Evolutionary conservation across 1,284 basidiomycete genomes (phyloP), one percentile per base, ranked within the genome.

Genomic region (Ceratobasidium sp.): DNA sequence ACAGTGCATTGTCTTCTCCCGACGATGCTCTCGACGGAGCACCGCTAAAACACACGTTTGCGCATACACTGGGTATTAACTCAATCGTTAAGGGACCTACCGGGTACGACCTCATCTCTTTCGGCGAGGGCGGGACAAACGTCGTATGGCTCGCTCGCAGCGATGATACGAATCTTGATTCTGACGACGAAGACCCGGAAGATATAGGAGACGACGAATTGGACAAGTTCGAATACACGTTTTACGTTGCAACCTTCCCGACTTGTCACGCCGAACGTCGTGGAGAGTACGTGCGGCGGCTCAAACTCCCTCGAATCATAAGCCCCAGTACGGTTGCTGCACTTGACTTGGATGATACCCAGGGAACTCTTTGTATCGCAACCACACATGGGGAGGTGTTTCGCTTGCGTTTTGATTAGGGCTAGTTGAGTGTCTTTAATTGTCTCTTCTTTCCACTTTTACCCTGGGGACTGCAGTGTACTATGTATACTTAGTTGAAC

Each of bases 91-190:
- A 63, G 31, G 71, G 71, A 31, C 71, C 58, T 13, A 64, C 71
- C 1, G 71, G 71, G 13, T 74, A 74, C 26, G 71, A 74, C 60
- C 71, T 74, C 33, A 47, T 74, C 3, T 63, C 71, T 2, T 74
- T 74, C 20, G 71, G 71, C 58, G 71, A 74, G 20, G 71, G 71
- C 39, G 71, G 71, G n/a, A 74, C 71, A n/a, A 63, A 56, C 33
- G 58, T 35, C 7, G 45, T 74, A 8, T 74, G 71, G 71, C 58
- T 74, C 23, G 56, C 71, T 51, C 71, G 58, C 31, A 42, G 26
- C 26, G 47, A 63, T 20, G 33, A 26, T n/a, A 63, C 71, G 2
- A 33, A 63, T 23, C n/a, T 49, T 8, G 71, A 74, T n/a, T 74
- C 58, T 3, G 58, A 63, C 28, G 58, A 63, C 8, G 58, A 63